Percentiles rank a stretch among this genome's conserved stretches.
Evolutionary conservation across 164 flowering plant species (phyloP).

Genomic region (Euptelea pleiosperma): DNA sequence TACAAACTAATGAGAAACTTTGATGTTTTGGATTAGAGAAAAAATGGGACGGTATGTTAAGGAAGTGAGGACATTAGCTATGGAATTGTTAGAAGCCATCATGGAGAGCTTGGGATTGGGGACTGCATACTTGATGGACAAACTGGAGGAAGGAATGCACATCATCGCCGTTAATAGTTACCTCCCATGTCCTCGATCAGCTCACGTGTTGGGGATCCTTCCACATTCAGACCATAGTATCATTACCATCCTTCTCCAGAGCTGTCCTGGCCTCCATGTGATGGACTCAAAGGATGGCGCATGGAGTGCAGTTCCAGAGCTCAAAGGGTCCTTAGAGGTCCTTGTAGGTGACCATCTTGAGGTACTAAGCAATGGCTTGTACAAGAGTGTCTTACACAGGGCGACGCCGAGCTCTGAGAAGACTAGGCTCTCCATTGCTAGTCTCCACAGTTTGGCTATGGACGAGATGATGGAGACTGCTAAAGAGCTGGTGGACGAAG

Average conservation of each 20-base stretch:
- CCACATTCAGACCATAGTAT: constrained; percentile 55
- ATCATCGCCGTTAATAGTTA: constrained; percentile 48
- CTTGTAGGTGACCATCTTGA: constrained; percentile 57
- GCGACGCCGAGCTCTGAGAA: constrained; percentile 27
- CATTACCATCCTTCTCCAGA: constrained; percentile 48
- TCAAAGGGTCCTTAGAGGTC: constrained; percentile 36
- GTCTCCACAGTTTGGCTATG: constrained; percentile 45
- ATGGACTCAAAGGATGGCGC: constrained; percentile 18
- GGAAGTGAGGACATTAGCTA: constrained; percentile 32
- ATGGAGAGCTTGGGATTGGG: constrained; percentile 49
- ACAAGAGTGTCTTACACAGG: constrained; percentile 47
- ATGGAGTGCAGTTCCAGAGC: constrained; percentile 34
- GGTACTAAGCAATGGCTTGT: constrained; percentile 49
- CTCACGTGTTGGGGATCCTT: constrained; percentile 37
- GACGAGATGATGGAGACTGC: constrained; percentile 39
- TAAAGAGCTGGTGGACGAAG: constrained; percentile 34
- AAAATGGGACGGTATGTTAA: constrained; percentile 40
- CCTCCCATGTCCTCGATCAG: constrained; percentile 50
- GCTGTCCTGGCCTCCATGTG: constrained; percentile 43
- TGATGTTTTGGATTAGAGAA: constrained; percentile 30
- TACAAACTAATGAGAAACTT: background rate
- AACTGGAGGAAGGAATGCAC: constrained; percentile 47
- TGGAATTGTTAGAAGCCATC: constrained; percentile 32
- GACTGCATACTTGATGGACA: constrained; percentile 17
- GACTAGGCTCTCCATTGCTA: constrained; percentile 42